These are phyloP conservation scores for Epichloe aotearoae DNA, from an alignment of 2,329 filamentous ascomycete species.

Conservation along the genomic window DNA sequence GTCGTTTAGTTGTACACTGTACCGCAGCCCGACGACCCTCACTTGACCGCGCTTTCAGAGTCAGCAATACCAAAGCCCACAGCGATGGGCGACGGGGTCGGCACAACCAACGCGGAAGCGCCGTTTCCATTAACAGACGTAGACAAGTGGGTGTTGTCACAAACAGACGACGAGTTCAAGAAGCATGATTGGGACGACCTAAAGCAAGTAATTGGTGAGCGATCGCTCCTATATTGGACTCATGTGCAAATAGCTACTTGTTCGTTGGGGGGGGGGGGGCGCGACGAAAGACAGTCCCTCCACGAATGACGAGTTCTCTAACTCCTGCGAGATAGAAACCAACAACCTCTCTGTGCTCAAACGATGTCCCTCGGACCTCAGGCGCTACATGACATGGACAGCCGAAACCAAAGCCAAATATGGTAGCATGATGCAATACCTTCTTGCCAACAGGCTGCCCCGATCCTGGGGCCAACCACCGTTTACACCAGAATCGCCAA, in stretches of 20 bases:
- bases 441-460: conserved; percentile 59
- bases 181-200: conserved; percentile 64
- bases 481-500: conserved; percentile 35
- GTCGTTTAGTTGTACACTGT: no score
- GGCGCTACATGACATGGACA: conserved; percentile 68
- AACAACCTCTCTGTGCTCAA: conserved; percentile 63
- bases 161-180: conserved; percentile 57
- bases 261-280: not conserved
- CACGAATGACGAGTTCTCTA: not conserved
- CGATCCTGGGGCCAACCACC: conserved; percentile 49
- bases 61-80: not conserved
- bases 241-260: no score
- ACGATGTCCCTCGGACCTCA: conserved; percentile 66
- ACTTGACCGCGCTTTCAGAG: no score
- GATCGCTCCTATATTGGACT: not conserved
- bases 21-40: no score
- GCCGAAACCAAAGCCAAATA: conserved; percentile 55
- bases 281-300: not conserved
- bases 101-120: conserved; percentile 22
- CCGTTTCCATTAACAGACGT: conserved; percentile 47
- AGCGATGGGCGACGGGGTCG: conserved; percentile 26
- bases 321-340: conserved; percentile 20
- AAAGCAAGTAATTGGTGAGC: conserved; percentile 49
- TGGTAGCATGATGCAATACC: conserved; percentile 68
- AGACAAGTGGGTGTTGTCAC: conserved; percentile 44